These are phyloP conservation scores for Termitomyces sp. DNA, from an alignment of 768 basidiomycete species.

Conservation along the genomic window DNA sequence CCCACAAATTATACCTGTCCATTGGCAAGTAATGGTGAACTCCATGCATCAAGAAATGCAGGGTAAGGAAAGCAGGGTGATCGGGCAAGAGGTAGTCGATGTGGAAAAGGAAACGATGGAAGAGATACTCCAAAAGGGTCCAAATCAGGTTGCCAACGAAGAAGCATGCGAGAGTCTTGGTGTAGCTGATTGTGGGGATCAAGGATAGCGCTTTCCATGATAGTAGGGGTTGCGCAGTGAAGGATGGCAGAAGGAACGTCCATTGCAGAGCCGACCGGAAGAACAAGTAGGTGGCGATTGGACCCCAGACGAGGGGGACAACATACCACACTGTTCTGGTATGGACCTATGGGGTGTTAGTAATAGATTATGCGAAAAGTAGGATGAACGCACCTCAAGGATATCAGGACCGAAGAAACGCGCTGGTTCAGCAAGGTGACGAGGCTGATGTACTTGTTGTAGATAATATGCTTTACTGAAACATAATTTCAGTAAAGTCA, in stretches of 20 bases:
- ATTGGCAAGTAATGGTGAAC: conserved; percentile 98
- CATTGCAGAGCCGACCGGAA: conserved; percentile 83
- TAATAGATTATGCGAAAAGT: neutral
- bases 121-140: conserved; percentile 89
- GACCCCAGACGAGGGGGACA: conserved; percentile 88
- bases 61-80: conserved; percentile 65
- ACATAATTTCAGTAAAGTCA: neutral
- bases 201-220: conserved; percentile 46
- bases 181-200: conserved; percentile 48
- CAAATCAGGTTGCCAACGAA: conserved; percentile 84
- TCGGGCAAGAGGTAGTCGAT: conserved; percentile 88
- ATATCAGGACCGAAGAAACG: conserved; percentile 80
- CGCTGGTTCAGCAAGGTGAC: conserved; percentile 80
- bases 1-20: conserved; percentile 61
- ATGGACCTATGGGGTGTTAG: conserved; percentile 44
- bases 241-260: conserved; percentile 62
- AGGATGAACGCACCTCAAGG: conserved; percentile 60
- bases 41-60: conserved; percentile 94
- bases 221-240: conserved; percentile 51
- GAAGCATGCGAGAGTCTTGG: conserved; percentile 66
- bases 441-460: conserved; percentile 94
- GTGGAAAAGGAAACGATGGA: conserved; percentile 98
- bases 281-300: conserved; percentile 79
- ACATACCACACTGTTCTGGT: conserved; percentile 93
- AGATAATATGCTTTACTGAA: conserved; percentile 92